Base-by-base conservation (phyloP, 352 stramenopile genomes). In the Phytophthora kernoviae region DNA sequence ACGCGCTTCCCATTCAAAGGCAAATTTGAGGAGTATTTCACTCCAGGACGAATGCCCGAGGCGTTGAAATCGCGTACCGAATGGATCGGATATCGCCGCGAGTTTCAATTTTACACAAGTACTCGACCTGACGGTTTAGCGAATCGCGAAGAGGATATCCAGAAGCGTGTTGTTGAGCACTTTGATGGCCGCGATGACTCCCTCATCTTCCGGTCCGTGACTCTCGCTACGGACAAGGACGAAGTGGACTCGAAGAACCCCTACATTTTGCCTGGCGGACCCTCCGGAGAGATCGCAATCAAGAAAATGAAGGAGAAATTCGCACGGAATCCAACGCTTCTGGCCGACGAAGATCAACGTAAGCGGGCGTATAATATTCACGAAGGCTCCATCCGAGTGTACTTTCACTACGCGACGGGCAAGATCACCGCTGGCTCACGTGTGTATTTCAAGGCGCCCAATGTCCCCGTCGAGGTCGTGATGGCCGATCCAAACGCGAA, bases 221-320 rank as follows among this genome's bases (percentile, higher is more conserved):
- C 80, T 21, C 64, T 98, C 15, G 75, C 76, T 10, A 81, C 71
- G 2, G 81, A 92, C 11, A 90, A 92, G 39, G 82, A 93, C 49
- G 81, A 92, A 57, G 59, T 91, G 1, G 82, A 93, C 40, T 71
- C 68, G 9, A 91, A 90, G 64, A 92, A 91, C 41, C 80, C 85
- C 22, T 94, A 92, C 53, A 73, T 93, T 40, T 60, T 93, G 11
- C 82, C 86, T 39, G 86, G 82, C 14, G 81, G 83, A 12, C 75
- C 80, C 20, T 81, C 79, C 0, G 82, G 86, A 20, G 84, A 93
- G 53, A 73, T 96, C 57, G 47, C 84, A 12, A 95, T 98, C 51
- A 90, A 91, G 58, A 97, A 97, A 50, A 98, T 98, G 92, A 96
- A 90, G 50, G 88, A 98, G 52, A 97, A 96, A 57, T 97, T 96